phyloP scores from a whole-genome alignment of 805 yeast genomes.

The Candida krabiensis region DNA sequence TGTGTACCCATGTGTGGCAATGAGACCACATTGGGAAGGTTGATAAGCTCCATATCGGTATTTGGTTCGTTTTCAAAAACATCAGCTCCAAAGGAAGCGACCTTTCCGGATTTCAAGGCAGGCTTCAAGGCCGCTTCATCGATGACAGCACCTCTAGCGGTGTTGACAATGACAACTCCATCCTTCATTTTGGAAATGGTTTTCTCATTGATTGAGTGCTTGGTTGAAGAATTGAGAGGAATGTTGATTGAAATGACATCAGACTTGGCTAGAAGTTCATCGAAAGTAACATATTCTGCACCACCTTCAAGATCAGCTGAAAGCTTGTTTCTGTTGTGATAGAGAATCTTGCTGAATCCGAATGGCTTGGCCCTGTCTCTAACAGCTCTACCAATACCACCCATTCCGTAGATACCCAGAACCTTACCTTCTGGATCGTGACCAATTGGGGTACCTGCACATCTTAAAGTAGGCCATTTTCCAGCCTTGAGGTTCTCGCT shows the following conservation, averaged over 20 bases:
- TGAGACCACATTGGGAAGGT: conserved; percentile 67
- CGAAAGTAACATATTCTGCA: conserved; percentile 69
- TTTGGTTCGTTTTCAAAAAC: conserved; percentile 77
- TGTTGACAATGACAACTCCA: conserved; percentile 76
- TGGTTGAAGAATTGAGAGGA: conserved; percentile 73
- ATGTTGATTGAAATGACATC: conserved; percentile 75
- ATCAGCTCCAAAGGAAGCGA: conserved; percentile 69
- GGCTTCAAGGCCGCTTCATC: conserved; percentile 61
- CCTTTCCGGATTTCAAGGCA: conserved; percentile 60
- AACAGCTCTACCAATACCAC: conserved; percentile 86
- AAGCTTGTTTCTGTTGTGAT: conserved; percentile 67
- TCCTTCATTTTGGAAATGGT: conserved; percentile 70
- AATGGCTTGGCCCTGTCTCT: conserved; percentile 71
- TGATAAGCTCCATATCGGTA: conserved; percentile 60
- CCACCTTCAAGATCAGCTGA: conserved; percentile 62
- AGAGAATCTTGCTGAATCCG: conserved; percentile 69
- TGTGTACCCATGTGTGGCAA: conserved; percentile 91
- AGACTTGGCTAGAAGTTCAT: conserved; percentile 59
- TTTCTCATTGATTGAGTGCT: conserved; percentile 63
- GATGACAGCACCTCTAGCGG: conserved; percentile 86
- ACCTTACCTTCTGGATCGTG: conserved; percentile 73
- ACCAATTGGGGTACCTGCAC: conserved; percentile 62
- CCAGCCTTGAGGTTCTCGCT: conserved; percentile 54
- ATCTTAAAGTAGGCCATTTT: conserved; percentile 53
- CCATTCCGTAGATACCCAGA: conserved; percentile 84